A percentile compares a stretch with the other conserved stretches of the same genome.
phyloP scores from a whole-genome alignment of 768 basidiomycete species.

The Lepiota venenata region DNA sequence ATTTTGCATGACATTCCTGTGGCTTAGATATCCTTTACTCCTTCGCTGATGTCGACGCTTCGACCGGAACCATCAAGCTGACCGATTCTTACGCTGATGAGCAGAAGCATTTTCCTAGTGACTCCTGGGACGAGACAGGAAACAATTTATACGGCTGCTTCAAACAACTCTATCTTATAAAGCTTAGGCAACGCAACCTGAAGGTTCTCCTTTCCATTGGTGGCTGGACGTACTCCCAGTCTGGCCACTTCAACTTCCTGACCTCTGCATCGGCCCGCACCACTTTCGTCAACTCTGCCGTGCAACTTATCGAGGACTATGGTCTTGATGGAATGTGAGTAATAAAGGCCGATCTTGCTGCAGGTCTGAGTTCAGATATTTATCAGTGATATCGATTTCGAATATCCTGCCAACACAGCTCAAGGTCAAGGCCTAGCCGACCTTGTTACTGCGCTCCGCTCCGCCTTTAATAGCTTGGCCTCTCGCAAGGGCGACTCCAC shows the following conservation, averaged over 20 bases:
- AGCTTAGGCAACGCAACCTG: conserved; percentile 53
- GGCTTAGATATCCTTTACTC: conserved; percentile 64
- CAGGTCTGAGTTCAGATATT: background rate
- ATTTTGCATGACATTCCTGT: background rate
- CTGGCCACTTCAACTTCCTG: conserved; percentile 63
- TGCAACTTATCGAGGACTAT: conserved; percentile 66
- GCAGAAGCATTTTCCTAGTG: conserved; percentile 70
- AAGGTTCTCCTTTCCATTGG: conserved; percentile 52
- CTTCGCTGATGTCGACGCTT: conserved; percentile 69
- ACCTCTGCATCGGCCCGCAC: conserved; percentile 44
- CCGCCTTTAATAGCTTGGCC: conserved; percentile 58
- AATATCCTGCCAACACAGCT: conserved; percentile 58
- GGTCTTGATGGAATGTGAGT: conserved; percentile 77
- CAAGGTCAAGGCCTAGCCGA: conserved; percentile 68
- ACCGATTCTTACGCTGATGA: conserved; percentile 77
- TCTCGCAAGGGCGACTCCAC: conserved; percentile 55
- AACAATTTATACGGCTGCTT: conserved; percentile 81
- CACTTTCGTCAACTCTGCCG: conserved; percentile 58
- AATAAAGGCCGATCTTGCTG: background rate
- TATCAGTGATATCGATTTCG: conserved; percentile 70
- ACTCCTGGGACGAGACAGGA: conserved; percentile 71
- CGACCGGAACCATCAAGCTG: conserved; percentile 58
- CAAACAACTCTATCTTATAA: conserved; percentile 69
- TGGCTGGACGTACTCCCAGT: conserved; percentile 71
- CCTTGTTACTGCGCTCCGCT: conserved; percentile 58